Evolutionary conservation across 2,329 filamentous ascomycete genomes (phyloP).

Genomic region (Graphiopsis chlorocephala): DNA sequence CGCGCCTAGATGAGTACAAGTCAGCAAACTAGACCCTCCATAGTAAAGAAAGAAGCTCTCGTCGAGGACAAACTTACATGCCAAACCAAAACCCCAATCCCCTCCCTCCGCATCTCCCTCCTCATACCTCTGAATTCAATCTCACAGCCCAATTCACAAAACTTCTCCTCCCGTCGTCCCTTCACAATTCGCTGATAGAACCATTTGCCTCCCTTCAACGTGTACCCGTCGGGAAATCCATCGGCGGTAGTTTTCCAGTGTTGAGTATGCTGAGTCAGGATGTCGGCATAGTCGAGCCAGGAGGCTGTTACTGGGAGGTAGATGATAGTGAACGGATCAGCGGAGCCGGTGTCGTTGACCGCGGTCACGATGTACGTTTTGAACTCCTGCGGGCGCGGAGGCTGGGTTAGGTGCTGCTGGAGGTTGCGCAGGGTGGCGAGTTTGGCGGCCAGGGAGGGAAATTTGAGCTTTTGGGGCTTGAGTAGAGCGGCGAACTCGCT

Average conservation of each 20-base stretch:
- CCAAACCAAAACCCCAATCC: constrained; percentile 5
- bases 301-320: background rate
- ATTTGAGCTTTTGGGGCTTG: background rate
- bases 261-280: background rate
- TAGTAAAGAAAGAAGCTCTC: background rate
- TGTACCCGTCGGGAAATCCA: background rate
- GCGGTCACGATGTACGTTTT: background rate
- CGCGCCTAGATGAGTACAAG: background rate
- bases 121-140: background rate
- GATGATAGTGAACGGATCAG: background rate
- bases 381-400: background rate
- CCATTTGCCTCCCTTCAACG: background rate
- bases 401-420: background rate
- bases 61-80: background rate
- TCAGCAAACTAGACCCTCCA: background rate
- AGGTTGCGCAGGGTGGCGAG: background rate
- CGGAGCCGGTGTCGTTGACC: background rate
- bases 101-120: background rate
- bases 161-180: background rate
- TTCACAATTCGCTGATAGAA: background rate
- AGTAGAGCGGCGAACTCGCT: background rate
- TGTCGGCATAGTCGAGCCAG: background rate
- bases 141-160: background rate
- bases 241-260: background rate
- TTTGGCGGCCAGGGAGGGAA: background rate